Percentiles rank a stretch among this genome's conserved stretches.
phyloP scores from a whole-genome alignment of 1,284 basidiomycete species.

The Exobasidium rhododendri region DNA sequence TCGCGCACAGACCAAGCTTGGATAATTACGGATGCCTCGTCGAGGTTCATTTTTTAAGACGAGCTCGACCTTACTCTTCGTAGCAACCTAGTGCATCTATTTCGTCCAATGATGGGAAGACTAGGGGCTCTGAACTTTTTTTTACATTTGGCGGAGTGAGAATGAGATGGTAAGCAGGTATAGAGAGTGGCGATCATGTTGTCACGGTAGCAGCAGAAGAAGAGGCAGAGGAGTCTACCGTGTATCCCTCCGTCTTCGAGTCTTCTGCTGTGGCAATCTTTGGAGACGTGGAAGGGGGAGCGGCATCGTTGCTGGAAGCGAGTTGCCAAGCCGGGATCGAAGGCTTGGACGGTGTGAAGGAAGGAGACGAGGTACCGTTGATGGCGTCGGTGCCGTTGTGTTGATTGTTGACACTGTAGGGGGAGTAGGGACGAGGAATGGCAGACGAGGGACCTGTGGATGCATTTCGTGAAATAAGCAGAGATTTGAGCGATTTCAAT shows the following conservation, averaged over 20 bases:
- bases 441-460: constrained; percentile 45
- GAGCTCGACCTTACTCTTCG: too few relatives aligned
- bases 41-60: too few relatives aligned
- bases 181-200: too few relatives aligned
- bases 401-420: background rate
- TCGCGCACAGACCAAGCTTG: too few relatives aligned
- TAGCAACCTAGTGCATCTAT: too few relatives aligned
- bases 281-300: background rate
- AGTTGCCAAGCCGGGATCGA: constrained; percentile 53
- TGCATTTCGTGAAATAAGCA: constrained; percentile 73
- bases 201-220: too few relatives aligned
- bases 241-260: constrained; percentile 72
- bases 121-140: too few relatives aligned
- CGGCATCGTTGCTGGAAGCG: constrained; percentile 15
- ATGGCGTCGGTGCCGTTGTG: constrained; percentile 18
- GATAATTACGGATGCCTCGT: too few relatives aligned
- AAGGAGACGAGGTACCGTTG: constrained; percentile 12
- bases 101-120: too few relatives aligned
- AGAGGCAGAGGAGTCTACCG: constrained; percentile 59
- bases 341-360: constrained; percentile 33
- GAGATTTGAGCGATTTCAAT: constrained; percentile 86
- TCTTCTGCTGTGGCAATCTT: background rate
- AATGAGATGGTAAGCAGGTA: too few relatives aligned
- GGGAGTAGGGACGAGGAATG: constrained; percentile 2
- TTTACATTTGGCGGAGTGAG: too few relatives aligned